These are phyloP conservation scores for Trichoderma virens DNA, from an alignment of 495 filamentous ascomycete species.

Conservation along the genomic window DNA sequence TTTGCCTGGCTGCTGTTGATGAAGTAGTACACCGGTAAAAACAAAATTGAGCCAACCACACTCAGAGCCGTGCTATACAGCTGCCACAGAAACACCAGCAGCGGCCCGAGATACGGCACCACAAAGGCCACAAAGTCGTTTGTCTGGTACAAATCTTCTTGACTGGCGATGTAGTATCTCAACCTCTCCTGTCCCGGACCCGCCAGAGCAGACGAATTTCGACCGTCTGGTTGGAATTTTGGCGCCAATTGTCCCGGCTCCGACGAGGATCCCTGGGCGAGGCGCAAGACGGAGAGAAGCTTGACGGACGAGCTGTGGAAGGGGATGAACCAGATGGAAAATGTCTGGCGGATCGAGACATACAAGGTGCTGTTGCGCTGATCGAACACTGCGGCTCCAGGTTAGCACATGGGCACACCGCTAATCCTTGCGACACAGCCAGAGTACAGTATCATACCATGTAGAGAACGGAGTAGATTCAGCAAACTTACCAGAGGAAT, in stretches of 20 bases:
- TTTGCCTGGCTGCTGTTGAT: background rate
- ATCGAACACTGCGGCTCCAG: conserved; percentile 52
- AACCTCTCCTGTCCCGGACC: conserved; percentile 15
- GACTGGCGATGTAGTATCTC: conserved; percentile 59
- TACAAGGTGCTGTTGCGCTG: conserved; percentile 57
- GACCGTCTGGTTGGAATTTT: conserved; percentile 11
- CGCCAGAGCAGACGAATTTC: conserved; percentile 6
- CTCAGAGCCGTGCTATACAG: conserved; percentile 55
- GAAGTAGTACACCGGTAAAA: conserved; percentile 27
- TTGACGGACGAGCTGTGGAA: conserved; percentile 59
- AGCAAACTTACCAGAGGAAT: conserved; percentile 54
- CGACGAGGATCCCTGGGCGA: conserved; percentile 29
- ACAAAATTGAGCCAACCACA: conserved; percentile 36
- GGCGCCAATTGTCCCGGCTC: background rate
- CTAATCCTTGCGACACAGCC: background rate
- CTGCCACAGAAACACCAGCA: conserved; percentile 50
- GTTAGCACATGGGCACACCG: background rate
- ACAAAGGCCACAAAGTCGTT: conserved; percentile 71
- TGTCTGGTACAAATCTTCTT: conserved; percentile 78
- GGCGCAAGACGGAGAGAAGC: conserved; percentile 64
- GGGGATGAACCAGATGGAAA: conserved; percentile 69
- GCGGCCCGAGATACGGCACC: conserved; percentile 34
- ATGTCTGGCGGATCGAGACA: conserved; percentile 60
- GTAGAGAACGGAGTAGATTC: background rate
- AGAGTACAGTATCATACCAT: too few species aligned